Evolutionary conservation across 2,329 filamentous ascomycete species (phyloP).

Genomic region (Neodidymelliopsis sp.): DNA sequence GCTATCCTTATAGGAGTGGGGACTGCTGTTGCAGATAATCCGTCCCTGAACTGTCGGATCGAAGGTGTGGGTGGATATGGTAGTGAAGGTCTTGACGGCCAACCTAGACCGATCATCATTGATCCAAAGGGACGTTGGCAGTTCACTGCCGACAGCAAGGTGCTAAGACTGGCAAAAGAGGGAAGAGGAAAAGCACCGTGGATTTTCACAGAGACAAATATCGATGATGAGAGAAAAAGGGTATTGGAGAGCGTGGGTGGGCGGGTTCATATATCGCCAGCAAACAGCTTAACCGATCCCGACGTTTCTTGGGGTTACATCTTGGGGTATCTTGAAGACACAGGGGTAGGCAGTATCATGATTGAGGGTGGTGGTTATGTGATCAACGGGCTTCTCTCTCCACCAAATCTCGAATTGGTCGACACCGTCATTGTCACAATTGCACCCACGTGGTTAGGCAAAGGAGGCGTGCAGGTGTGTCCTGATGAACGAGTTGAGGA

Average conservation of each 20-base stretch:
- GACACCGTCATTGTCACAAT: slow-evolving; percentile 86
- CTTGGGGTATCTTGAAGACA: slow-evolving; percentile 62
- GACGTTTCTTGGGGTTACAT: slow-evolving; percentile 67
- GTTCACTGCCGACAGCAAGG: slow-evolving; percentile 65
- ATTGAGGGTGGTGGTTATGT: slow-evolving; percentile 85
- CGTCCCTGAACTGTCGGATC: slow-evolving; percentile 82
- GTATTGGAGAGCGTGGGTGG: slow-evolving; percentile 41
- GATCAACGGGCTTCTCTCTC: slow-evolving; percentile 80
- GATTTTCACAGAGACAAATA: slow-evolving; percentile 58
- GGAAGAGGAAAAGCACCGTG: slow-evolving; percentile 77
- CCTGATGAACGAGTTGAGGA: slow-evolving; percentile 65
- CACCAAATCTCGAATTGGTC: slow-evolving; percentile 67
- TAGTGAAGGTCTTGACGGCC: slow-evolving; percentile 60
- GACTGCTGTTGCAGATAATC: slow-evolving; percentile 85
- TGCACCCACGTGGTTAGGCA: slow-evolving; percentile 88
- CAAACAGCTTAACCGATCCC: not conserved
- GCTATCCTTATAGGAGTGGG: slow-evolving; percentile 86
- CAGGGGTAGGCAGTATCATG: slow-evolving; percentile 82
- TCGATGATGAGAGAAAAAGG: slow-evolving; percentile 39
- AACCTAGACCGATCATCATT: slow-evolving; percentile 82
- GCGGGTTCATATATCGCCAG: slow-evolving; percentile 3
- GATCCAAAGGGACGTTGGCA: slow-evolving; percentile 82
- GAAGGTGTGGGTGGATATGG: slow-evolving; percentile 66
- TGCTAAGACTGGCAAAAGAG: slow-evolving; percentile 69
- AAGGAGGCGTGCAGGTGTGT: slow-evolving; percentile 79